A percentile compares a stretch with the other conserved stretches of the same genome.
Evolutionary conservation across 164 flowering plant species (phyloP).

Genomic region (Cinnamomum chago): DNA sequence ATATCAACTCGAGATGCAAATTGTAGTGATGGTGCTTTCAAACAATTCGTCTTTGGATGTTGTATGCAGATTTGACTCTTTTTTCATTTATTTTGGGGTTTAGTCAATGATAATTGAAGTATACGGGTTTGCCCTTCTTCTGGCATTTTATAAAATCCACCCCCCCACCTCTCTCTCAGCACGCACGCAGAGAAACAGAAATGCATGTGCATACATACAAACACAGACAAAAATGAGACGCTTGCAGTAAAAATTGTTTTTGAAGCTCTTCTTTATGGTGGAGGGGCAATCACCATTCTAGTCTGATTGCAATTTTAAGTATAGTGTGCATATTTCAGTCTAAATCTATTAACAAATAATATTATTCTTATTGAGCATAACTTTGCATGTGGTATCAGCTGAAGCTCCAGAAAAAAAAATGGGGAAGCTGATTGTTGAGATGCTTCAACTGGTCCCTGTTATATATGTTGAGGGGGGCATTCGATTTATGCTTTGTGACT

Average conservation of each 20-base stretch:
- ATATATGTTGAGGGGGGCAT: slow-evolving; percentile 24
- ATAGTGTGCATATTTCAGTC: background rate
- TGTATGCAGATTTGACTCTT: no score
- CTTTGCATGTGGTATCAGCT: slow-evolving; percentile 14
- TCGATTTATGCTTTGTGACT: slow-evolving; percentile 22
- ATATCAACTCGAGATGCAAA: no score
- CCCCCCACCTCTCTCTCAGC: no score
- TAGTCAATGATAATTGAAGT: no score
- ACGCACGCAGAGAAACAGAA: no score
- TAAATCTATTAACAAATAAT: background rate
- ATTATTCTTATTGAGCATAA: background rate
- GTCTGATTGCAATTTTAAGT: background rate
- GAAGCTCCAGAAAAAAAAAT: slow-evolving; percentile 22
- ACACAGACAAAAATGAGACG: no score
- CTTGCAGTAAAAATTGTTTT: background rate
- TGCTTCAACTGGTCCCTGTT: slow-evolving; percentile 26
- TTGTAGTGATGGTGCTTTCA: no score
- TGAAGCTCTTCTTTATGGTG: background rate
- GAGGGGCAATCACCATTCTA: background rate
- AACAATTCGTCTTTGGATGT: no score
- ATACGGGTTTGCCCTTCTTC: no score
- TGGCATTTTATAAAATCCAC: no score
- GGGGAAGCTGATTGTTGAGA: slow-evolving; percentile 21
- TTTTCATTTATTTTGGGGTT: no score
- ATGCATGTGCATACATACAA: no score